phyloP scores from a whole-genome alignment of 169 alveolate genomes.

The Cryptosporidium xiaoi region DNA sequence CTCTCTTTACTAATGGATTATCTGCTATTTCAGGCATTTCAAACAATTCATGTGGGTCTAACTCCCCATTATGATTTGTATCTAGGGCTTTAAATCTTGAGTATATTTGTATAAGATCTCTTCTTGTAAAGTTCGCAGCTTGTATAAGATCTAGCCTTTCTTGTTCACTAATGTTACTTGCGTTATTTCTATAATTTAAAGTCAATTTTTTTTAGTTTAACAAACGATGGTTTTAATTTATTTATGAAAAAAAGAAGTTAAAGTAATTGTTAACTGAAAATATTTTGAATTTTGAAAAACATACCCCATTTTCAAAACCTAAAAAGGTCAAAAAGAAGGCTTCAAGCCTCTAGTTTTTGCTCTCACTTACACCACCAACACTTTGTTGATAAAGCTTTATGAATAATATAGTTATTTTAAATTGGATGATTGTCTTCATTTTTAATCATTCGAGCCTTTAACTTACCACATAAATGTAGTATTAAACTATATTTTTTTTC shows the following conservation, averaged over 20 bases:
- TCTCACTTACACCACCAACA: too few species aligned
- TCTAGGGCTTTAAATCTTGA: slow-evolving; percentile 91
- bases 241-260: neutral
- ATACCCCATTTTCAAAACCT: too few species aligned
- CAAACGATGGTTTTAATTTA: neutral
- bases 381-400: too few species aligned
- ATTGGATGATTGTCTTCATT: too few species aligned
- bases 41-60: slow-evolving; percentile 95
- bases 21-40: slow-evolving; percentile 95
- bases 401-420: too few species aligned
- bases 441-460: too few species aligned
- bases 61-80: slow-evolving; percentile 91
- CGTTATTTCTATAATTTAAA: slow-evolving; percentile 32
- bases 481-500: too few species aligned
- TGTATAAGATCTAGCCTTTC: slow-evolving; percentile 84
- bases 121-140: slow-evolving; percentile 90
- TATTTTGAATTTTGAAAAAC: neutral
- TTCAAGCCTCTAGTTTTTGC: too few species aligned
- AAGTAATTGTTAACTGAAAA: neutral
- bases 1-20: slow-evolving; percentile 96
- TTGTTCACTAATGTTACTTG: slow-evolving; percentile 73
- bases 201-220: neutral
- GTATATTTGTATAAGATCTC: slow-evolving; percentile 92
- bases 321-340: too few species aligned
- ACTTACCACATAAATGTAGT: too few species aligned